Base-by-base conservation (phyloP, 2,329 filamentous ascomycete genomes). In the Stachybotrys chartarum region DNA sequence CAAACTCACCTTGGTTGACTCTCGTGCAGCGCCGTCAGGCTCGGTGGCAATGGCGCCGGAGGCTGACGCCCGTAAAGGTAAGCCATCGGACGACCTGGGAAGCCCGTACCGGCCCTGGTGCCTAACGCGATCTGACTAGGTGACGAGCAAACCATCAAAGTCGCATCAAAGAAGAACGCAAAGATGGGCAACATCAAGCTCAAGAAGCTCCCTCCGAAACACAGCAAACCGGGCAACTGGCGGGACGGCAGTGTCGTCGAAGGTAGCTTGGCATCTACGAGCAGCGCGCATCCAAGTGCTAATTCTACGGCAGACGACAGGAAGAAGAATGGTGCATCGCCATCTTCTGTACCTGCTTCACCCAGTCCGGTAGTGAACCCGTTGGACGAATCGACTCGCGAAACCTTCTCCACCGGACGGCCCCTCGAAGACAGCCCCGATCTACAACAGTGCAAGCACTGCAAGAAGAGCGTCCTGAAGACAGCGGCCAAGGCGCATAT, bases 381-480 rank as follows among this genome's bases (percentile, higher is more conserved):
- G 54, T 81, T 96, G 53, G 90, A 95, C 64, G 86, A 91, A 57
- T 83, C 78, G 58, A 85, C 89, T 14, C 83, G 88, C 62, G 85
- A 90, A 57, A 88, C 88, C 5, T 97, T 97, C 70, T 79, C 85
- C 5, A 92, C 87, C 50, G 90, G 91, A 58, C 85, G 87, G 56
- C 91, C 91, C 0, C 80, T 96, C 61, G 86, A 91, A 63, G 92
- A 96, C 66, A 79, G 78, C 55, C 82, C 88, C 11, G 90, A 96
- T 59, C 81, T 90, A 10, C 85, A 94, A 52, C 81, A 88, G 61
- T 99, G 93, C 80, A 97, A 94, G 69, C 91, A 95, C 69, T 99
- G 93, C 75, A 96, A 94, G 73, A 92, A 95, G 64, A 88, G 88
- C 53, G 83, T 96, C 12, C 78, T 94, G 14, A 88, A 87, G 64